Evolutionary conservation across 2,329 filamentous ascomycete genomes (phyloP), one percentile per base, ranked within the genome.

Genomic region (Paecilomyces variotii): DNA sequence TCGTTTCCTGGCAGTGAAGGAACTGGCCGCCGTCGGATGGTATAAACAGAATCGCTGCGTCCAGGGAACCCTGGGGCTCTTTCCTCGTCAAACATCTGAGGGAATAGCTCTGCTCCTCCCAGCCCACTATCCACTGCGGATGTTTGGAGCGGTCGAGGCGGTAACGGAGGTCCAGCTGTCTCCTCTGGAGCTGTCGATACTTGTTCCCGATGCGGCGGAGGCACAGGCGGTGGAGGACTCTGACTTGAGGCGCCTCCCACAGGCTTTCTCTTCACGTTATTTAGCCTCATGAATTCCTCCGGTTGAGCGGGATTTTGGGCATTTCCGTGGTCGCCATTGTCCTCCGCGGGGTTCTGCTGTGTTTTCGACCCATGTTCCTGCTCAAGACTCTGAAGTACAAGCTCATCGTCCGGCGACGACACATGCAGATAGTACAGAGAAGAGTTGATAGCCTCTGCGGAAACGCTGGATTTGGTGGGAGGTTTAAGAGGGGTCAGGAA

Each of bases 391-490:
- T 74, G 66, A 14, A 77, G 67, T 25, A 78, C 61, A 52, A 65
- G 67, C 27, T 79, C 73, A 62, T 89, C 84, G 45, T 84, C 80
- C 2, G 84, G 82, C 1, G 82, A 80, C 60, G 90, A 83, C 45
- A 95, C 83, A 74, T 97, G 93, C 56, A 97, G 79, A 71, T 94
- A 97, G 76, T 97, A 99, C 4, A 99, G 81, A 12, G 88, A 96
- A 67, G 86, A 90, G 58, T 88, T 85, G 54, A 99, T 87, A 70
- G 97, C 93, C 70, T 92, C 87, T 52, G 84, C 87, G 0, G 91
- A 95, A 62, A 99, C 90, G 60, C 91, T 93, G 4, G 75, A 72
- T 72, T 94, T 96, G 50, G 88, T 82, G 56, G 89, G 87, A 1
- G 94, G 94, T 71, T 96, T 96, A 62, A 94, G 83, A 0, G 94